A percentile compares a stretch with the other conserved stretches of the same genome.
These are phyloP conservation scores for Proliferodiscus dingleyae DNA, from an alignment of 2,329 filamentous ascomycete genomes.

Conservation along the genomic window DNA sequence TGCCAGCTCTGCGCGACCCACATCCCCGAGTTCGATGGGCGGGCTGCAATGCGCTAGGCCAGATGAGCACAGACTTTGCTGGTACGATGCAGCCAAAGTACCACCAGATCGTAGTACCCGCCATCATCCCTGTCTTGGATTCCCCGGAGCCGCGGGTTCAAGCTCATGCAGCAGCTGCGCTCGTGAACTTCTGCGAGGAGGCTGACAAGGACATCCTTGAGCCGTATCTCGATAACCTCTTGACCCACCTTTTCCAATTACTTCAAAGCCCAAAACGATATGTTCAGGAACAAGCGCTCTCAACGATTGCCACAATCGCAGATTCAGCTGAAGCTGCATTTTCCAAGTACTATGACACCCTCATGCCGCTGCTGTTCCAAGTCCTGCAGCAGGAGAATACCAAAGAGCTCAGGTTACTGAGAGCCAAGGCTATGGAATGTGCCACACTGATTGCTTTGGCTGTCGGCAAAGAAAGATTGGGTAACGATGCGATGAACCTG, in stretches of 20 bases:
- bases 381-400: slow-evolving; percentile 86
- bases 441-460: slow-evolving; percentile 93
- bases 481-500: slow-evolving; percentile 77
- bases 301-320: slow-evolving; percentile 97
- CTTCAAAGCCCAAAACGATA: slow-evolving; percentile 91
- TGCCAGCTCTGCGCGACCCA: slow-evolving; percentile 81
- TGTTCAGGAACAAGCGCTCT: slow-evolving; percentile 94
- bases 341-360: slow-evolving; percentile 86
- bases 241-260: slow-evolving; percentile 80
- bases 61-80: slow-evolving; percentile 99
- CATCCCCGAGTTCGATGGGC: slow-evolving; percentile 96
- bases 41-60: slow-evolving; percentile 95
- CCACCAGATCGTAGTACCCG: slow-evolving; percentile 78
- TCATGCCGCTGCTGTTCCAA: slow-evolving; percentile 92
- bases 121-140: slow-evolving; percentile 87
- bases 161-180: slow-evolving; percentile 91
- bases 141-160: slow-evolving; percentile 91
- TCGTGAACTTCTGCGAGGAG: slow-evolving; percentile 99
- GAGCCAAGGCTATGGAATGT: slow-evolving; percentile 98
- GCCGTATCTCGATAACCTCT: slow-evolving; percentile 84
- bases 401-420: slow-evolving; percentile 84
- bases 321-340: slow-evolving; percentile 96
- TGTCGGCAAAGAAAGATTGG: slow-evolving; percentile 89
- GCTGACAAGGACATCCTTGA: slow-evolving; percentile 88
- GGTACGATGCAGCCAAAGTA: slow-evolving; percentile 97